A percentile compares a stretch with the other conserved stretches of the same genome.
Conservation (phyloP, 768 basidiomycete genomes). For the Calocera cornea region DNA sequence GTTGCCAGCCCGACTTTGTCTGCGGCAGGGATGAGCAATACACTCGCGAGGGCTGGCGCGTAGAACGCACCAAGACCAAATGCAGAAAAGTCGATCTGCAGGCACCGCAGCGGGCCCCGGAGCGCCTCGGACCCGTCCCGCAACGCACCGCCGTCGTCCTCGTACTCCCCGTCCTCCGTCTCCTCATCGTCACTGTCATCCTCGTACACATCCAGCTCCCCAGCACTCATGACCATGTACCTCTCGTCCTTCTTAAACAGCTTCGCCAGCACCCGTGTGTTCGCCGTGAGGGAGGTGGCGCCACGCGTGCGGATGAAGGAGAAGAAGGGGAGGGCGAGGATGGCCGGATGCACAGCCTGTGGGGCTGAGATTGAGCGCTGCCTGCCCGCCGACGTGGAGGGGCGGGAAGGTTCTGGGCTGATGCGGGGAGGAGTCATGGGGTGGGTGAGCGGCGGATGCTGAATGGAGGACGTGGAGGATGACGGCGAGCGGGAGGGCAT, state of each 20-base stretch:
- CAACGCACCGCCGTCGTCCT: not conserved
- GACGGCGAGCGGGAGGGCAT: not conserved
- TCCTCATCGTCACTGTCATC: not conserved
- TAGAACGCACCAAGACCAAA: not conserved
- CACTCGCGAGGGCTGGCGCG: not conserved
- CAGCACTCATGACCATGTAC: slow-evolving; percentile 3
- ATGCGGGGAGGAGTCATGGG: not conserved
- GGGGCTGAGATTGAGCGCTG: not conserved
- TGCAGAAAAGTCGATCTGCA: slow-evolving; percentile 3
- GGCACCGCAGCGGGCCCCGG: not conserved
- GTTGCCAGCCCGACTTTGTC: not conserved
- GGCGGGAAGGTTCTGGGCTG: not conserved
- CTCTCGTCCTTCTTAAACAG: not conserved
- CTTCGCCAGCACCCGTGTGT: not conserved
- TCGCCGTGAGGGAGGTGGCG: not conserved
- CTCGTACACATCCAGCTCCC: not conserved
- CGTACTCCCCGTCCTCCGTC: not conserved
- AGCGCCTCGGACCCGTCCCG: slow-evolving; percentile 8
- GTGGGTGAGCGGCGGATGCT: not conserved
- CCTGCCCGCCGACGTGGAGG: not conserved
- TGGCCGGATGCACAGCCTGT: not conserved
- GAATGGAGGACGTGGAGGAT: not conserved
- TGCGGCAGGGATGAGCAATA: not conserved
- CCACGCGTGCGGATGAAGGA: slow-evolving; percentile 1
- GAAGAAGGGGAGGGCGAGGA: not conserved